Conservation (phyloP, 2,329 filamentous ascomycete species). For the Cytospora mali region DNA sequence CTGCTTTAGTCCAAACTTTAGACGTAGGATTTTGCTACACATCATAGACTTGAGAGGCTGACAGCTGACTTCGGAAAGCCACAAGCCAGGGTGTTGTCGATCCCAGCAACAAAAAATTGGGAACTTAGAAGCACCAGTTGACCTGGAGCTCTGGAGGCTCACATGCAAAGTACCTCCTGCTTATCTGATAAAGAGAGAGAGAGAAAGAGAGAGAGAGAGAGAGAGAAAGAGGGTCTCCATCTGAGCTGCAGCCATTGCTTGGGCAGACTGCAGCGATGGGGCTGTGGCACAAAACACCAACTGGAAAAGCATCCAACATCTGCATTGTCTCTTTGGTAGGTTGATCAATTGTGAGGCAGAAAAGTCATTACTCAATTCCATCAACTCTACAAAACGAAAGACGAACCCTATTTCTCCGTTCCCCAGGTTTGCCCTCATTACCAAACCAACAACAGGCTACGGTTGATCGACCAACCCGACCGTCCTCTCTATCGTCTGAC, state of each 20-base stretch:
- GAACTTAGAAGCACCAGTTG: neutral
- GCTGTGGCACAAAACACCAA: conserved; percentile 15
- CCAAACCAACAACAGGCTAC: neutral
- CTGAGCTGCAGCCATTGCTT: conserved; percentile 5
- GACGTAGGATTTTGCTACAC: neutral
- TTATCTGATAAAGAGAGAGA: conserved; percentile 18
- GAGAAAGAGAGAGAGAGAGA: neutral
- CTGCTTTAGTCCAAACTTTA: conserved; percentile 7
- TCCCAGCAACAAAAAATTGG: neutral
- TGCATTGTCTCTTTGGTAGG: conserved; percentile 8
- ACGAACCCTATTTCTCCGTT: conserved; percentile 9
- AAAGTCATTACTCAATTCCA: conserved; percentile 8
- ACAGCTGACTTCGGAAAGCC: too few relatives aligned
- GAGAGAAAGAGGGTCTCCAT: neutral
- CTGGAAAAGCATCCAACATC: conserved; percentile 17
- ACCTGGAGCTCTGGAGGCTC: neutral
- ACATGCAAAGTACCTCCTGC: neutral
- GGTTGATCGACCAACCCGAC: neutral
- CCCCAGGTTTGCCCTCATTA: neutral
- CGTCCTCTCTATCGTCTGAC: neutral
- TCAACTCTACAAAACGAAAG: neutral
- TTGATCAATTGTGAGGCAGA: conserved; percentile 13
- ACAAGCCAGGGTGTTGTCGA: neutral
- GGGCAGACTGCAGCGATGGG: conserved; percentile 12
- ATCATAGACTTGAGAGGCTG: neutral